Evolutionary conservation across 371 early-diverging fungal species (phyloP).

Genomic region (Smittium mucronatum): DNA sequence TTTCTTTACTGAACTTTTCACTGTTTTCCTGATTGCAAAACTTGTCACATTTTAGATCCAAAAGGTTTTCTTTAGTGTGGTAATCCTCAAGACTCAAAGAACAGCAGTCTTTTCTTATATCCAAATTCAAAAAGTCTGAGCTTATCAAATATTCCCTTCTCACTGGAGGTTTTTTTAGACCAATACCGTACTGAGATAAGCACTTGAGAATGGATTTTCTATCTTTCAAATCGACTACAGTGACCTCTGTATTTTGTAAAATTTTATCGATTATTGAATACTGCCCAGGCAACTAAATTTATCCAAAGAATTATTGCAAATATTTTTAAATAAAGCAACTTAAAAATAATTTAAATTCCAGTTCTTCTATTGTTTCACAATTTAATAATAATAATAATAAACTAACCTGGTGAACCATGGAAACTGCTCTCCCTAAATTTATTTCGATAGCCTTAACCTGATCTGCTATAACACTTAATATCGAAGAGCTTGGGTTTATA

Average conservation of each 20-base stretch:
- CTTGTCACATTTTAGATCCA: background rate
- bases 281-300: conserved; percentile 55
- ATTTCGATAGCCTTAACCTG: conserved; percentile 45
- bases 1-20: background rate
- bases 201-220: conserved; percentile 41
- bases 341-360: too few species aligned
- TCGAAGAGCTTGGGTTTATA: conserved; percentile 16
- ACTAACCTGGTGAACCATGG: conserved; percentile 31
- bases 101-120: background rate
- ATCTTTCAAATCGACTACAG: conserved; percentile 42
- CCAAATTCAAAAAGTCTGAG: background rate
- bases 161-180: background rate
- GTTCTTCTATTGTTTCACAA: too few species aligned
- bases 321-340: too few species aligned
- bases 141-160: background rate
- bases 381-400: background rate
- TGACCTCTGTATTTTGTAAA: conserved; percentile 31
- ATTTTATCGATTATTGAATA: conserved; percentile 47
- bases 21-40: background rate
- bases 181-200: conserved; percentile 17
- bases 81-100: background rate
- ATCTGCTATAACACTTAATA: conserved; percentile 33
- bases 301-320: too few species aligned
- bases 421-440: conserved; percentile 44
- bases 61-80: background rate